Percentiles rank a stretch among this genome's conserved stretches.
These are phyloP conservation scores for Talaromyces albobiverticillius DNA, from an alignment of 2,329 filamentous ascomycete species.

Conservation along the genomic window DNA sequence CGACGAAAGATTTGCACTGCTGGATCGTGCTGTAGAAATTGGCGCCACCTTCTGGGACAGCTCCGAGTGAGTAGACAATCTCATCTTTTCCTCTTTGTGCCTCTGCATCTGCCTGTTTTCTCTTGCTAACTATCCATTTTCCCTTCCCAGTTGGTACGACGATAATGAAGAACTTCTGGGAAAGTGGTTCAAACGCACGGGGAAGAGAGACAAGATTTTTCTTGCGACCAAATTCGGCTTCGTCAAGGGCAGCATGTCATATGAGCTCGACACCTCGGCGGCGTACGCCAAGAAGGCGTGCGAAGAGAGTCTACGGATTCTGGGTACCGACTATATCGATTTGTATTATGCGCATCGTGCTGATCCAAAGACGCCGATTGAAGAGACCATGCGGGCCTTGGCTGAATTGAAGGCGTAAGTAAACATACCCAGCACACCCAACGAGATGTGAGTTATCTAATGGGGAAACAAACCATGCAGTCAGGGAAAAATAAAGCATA, in stretches of 20 bases:
- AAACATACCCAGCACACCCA: no score
- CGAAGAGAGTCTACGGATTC: slow-evolving; percentile 37
- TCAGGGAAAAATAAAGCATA: slow-evolving; percentile 53
- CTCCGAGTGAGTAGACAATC: slow-evolving; percentile 20
- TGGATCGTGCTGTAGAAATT: slow-evolving; percentile 45
- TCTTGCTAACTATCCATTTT: slow-evolving; percentile 20
- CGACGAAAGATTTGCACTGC: slow-evolving; percentile 42
- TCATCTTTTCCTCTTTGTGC: no score
- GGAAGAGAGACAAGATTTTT: slow-evolving; percentile 44
- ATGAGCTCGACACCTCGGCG: slow-evolving; percentile 32
- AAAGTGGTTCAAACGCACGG: slow-evolving; percentile 11
- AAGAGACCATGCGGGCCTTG: slow-evolving; percentile 43
- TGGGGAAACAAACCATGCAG: slow-evolving; percentile 19
- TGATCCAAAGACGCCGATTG: slow-evolving; percentile 36
- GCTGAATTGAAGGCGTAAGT: slow-evolving; percentile 35
- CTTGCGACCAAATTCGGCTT: slow-evolving; percentile 53
- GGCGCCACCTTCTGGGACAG: slow-evolving; percentile 47
- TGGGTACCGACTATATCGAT: slow-evolving; percentile 47
- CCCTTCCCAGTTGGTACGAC: slow-evolving; percentile 5
- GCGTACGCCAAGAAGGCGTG: slow-evolving; percentile 32
- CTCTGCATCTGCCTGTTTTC: background rate
- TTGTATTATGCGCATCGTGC: slow-evolving; percentile 48
- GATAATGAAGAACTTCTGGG: slow-evolving; percentile 10
- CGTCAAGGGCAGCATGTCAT: slow-evolving; percentile 17
- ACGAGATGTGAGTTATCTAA: background rate